phyloP scores from a whole-genome alignment of 2,329 filamentous ascomycete genomes.

The Arthrobotrys musiformis region DNA sequence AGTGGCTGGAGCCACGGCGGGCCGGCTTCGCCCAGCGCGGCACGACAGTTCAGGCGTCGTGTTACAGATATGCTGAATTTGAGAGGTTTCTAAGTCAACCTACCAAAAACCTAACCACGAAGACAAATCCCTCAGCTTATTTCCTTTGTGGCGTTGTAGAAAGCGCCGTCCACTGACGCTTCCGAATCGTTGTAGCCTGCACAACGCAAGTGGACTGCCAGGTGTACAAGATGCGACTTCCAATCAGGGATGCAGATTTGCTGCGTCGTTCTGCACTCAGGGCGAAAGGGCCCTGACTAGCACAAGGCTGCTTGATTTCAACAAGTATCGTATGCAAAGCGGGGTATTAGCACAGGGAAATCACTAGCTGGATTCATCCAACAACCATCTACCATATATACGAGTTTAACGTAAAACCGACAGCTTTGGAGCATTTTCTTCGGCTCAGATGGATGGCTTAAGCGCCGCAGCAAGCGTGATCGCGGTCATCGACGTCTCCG shows the following conservation, averaged over 20 bases:
- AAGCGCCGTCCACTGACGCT: neutral
- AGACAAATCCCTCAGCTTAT: neutral
- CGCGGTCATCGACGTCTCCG: slow-evolving; percentile 13
- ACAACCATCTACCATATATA: neutral
- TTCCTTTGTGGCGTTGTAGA: neutral
- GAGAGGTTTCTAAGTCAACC: too few species aligned
- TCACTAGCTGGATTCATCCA: neutral
- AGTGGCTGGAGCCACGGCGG: too few species aligned
- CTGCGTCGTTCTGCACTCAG: neutral
- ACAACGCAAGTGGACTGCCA: slow-evolving; percentile 1
- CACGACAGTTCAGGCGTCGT: too few species aligned
- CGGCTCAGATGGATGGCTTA: slow-evolving; percentile 5
- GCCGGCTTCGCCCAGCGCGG: too few species aligned
- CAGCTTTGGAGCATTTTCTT: slow-evolving; percentile 1
- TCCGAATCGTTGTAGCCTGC: neutral
- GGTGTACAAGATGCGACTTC: neutral
- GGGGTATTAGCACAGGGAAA: neutral
- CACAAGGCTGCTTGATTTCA: neutral
- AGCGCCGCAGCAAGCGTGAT: slow-evolving; percentile 16
- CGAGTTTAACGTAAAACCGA: neutral
- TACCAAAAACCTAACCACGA: too few species aligned
- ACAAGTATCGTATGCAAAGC: neutral
- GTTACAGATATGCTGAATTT: too few species aligned
- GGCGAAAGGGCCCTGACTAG: neutral
- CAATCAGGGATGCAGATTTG: slow-evolving; percentile 2